Evolutionary conservation across 2,329 filamentous ascomycete species (phyloP).

Genomic region (Decorospora gaudefroyi): DNA sequence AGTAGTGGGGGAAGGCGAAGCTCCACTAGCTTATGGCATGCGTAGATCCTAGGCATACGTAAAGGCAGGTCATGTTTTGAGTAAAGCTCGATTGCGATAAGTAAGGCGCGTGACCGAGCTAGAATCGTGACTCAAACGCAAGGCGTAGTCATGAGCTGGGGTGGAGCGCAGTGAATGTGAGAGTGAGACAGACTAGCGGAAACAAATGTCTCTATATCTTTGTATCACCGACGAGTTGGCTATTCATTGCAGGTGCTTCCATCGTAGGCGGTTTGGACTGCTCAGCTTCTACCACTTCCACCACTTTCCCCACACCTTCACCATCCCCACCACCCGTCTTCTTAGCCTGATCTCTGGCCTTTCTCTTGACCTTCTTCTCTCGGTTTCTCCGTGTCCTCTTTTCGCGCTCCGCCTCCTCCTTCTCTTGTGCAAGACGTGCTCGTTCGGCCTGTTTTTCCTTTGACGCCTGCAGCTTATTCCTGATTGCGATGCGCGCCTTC

Average conservation of each 20-base stretch:
- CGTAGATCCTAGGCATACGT: not conserved
- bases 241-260: not conserved
- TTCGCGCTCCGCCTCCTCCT: conserved; percentile 43
- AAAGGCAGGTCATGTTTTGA: not conserved
- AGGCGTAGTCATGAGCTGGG: too few species aligned
- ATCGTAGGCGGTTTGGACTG: too few species aligned
- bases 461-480: conserved; percentile 39
- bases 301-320: conserved; percentile 1
- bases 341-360: conserved; percentile 43
- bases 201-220: too few species aligned
- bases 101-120: not conserved
- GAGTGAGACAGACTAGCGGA: too few species aligned
- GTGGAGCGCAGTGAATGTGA: too few species aligned
- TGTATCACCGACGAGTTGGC: not conserved
- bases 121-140: too few species aligned
- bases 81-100: too few species aligned
- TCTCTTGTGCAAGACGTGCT: conserved; percentile 35
- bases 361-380: conserved; percentile 48
- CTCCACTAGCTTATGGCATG: not conserved
- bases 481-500: conserved; percentile 42
- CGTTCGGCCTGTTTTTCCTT: conserved; percentile 33
- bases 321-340: conserved; percentile 23
- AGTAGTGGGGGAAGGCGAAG: not conserved
- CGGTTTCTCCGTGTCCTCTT: conserved; percentile 45
- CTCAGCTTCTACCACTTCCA: too few species aligned